Percentiles rank a stretch among this genome's conserved stretches.
These are phyloP conservation scores for Canavalia gladiata DNA, from an alignment of 306 rosid genomes.

Conservation along the genomic window DNA sequence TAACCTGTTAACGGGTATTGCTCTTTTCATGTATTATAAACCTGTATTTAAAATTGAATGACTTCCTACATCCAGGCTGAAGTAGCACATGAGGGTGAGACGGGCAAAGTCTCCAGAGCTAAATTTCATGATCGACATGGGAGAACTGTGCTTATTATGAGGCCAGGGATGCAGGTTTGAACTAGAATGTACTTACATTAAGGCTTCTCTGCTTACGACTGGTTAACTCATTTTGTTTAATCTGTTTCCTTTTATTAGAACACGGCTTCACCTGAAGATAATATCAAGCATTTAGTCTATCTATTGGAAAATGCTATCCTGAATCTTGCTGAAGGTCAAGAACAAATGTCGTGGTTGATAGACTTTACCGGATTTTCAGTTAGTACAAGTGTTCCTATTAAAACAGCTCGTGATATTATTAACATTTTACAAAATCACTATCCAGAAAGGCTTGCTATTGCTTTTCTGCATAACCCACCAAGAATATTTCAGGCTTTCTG, in stretches of 20 bases:
- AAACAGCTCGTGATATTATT: conserved; percentile 77
- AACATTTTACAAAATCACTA: conserved; percentile 87
- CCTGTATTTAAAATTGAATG: conserved; percentile 31
- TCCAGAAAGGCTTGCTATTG: conserved; percentile 90
- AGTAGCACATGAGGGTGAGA: conserved; percentile 93
- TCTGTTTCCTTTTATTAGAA: conserved; percentile 60
- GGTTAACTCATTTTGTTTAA: conserved; percentile 19
- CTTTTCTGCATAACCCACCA: conserved; percentile 85
- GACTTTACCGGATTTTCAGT: conserved; percentile 85
- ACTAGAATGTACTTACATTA: conserved; percentile 7
- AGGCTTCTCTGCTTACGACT: conserved; percentile 18
- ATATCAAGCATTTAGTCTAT: conserved; percentile 78
- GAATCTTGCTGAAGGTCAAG: conserved; percentile 85
- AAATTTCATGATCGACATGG: conserved; percentile 80
- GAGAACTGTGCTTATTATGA: conserved; percentile 87
- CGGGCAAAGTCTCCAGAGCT: conserved; percentile 87
- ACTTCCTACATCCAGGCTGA: conserved; percentile 61
- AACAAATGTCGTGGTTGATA: conserved; percentile 92
- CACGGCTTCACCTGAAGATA: conserved; percentile 69
- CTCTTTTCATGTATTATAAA: conserved; percentile 22
- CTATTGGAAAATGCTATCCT: conserved; percentile 84
- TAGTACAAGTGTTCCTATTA: conserved; percentile 62
- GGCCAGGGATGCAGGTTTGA: conserved; percentile 75
- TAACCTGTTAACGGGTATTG: conserved; percentile 32
- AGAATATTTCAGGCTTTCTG: conserved; percentile 88